Evolutionary conservation across 2,329 filamentous ascomycete species (phyloP), one percentile per base, ranked within the genome.

Genomic region (Chrysoporthe deuterocubensis): DNA sequence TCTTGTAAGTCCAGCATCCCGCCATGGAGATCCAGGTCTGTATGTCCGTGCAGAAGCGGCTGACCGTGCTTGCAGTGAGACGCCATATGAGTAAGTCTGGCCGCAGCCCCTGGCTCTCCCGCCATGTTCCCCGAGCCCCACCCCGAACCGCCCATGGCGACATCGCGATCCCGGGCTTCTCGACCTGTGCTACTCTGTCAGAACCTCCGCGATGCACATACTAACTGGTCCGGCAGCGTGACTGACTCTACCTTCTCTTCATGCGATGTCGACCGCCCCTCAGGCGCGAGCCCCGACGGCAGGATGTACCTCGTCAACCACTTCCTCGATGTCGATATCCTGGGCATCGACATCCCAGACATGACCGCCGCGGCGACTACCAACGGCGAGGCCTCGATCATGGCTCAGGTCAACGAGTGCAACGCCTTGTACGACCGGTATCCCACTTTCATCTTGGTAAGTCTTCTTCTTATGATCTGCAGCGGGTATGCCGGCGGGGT

Each of bases 221-320:
- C 56, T 43, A 7, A 56, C 52, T 4, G 18, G 26, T 4, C 7
- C 16, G 9, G 13, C 59, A 68, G 67, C 71, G 87, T 89, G 70
- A 86, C 84, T 1, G 80, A 85, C 63, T 78, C 84, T 0, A 81
- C 80, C 18, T 89, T 91, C 74, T 88, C 88, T 74, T 85, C 84
- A 50, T 95, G 92, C 78, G 80, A 81, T 11, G 82, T 92, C 3
- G 84, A 91, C 74, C 85, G 92, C 6, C 92, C 92, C 0, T 60
- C 75, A 0, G 77, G 76, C 0, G 80, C 76, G n/a, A 76, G 80
- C 40, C 72, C 81, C 0, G 72, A 76, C 26, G 76, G 76, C 26
- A 78, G 79, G 42, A 81, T 85, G 81, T 80, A 80, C 63, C 76
- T 84, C 44, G 85, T 89, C 79, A 91, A 91, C 76, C 88, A 90